Conservation (phyloP, 345 rosid genomes). For the Citrus reticulata region DNA sequence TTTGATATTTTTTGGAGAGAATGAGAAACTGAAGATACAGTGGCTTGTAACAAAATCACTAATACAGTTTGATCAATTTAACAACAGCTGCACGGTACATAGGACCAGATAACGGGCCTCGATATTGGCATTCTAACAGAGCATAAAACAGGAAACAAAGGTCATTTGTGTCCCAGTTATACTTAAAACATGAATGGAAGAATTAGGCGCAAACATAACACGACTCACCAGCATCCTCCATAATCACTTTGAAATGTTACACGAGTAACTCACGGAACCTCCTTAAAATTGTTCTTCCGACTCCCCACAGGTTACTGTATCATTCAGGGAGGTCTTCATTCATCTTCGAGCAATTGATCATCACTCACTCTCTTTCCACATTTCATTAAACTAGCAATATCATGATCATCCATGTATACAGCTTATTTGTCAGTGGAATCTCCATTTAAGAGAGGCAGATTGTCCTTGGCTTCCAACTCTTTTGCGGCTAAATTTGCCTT, state of each 20-base stretch:
- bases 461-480: constrained; percentile 1
- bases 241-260: not conserved
- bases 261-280: not conserved
- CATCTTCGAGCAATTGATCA: not conserved
- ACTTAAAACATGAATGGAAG: constrained; percentile 5
- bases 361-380: not conserved
- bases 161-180: constrained; percentile 2
- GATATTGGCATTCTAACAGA: not conserved
- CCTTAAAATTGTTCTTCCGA: not conserved
- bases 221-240: not conserved
- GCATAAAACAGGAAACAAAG: not conserved
- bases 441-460: not conserved
- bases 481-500: not conserved
- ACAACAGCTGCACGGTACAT: constrained; percentile 8
- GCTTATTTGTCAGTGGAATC: constrained; percentile 1
- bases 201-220: not conserved
- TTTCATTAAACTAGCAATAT: not conserved
- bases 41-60: not conserved
- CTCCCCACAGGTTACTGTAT: not conserved
- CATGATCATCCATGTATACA: not conserved
- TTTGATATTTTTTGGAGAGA: not conserved
- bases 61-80: constrained; percentile 12
- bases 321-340: not conserved
- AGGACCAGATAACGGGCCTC: not conserved
- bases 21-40: not conserved